phyloP scores from a whole-genome alignment of 768 basidiomycete genomes.

The Russula dissimulans region DNA sequence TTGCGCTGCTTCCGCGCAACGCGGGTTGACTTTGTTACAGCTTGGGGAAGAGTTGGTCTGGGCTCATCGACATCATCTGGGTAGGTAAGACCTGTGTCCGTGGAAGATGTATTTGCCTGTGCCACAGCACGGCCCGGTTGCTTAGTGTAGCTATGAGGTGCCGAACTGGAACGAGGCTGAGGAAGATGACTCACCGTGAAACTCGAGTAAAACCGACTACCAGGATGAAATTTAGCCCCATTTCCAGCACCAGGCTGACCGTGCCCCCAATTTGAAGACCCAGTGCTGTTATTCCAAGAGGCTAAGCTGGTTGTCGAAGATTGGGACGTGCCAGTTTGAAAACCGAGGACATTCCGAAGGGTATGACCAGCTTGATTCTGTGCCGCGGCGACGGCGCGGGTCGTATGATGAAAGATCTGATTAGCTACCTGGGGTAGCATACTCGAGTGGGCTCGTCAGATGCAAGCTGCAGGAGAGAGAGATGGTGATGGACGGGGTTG shows the following conservation, averaged over 20 bases:
- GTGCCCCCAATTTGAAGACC: slow-evolving; percentile 44
- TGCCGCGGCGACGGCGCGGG: slow-evolving; percentile 66
- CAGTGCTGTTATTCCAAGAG: slow-evolving; percentile 35
- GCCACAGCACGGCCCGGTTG: slow-evolving; percentile 62
- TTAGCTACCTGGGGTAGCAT: slow-evolving; percentile 84
- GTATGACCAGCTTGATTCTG: slow-evolving; percentile 62
- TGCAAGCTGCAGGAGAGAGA: background rate
- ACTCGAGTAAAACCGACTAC: slow-evolving; percentile 59
- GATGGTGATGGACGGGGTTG: no score
- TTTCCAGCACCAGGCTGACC: slow-evolving; percentile 54
- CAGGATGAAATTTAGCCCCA: slow-evolving; percentile 61
- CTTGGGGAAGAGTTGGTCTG: slow-evolving; percentile 22
- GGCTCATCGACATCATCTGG: slow-evolving; percentile 53
- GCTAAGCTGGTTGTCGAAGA: slow-evolving; percentile 31
- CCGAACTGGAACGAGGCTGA: background rate
- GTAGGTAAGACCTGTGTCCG: slow-evolving; percentile 39
- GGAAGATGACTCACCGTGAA: slow-evolving; percentile 44
- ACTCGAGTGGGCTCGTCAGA: slow-evolving; percentile 4
- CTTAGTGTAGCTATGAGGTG: slow-evolving; percentile 28
- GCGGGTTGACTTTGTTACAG: slow-evolving; percentile 20
- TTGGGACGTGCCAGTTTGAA: slow-evolving; percentile 43
- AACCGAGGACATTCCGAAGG: slow-evolving; percentile 68
- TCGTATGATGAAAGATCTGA: slow-evolving; percentile 65
- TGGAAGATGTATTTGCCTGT: slow-evolving; percentile 55
- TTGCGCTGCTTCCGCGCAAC: slow-evolving; percentile 32